phyloP scores from a whole-genome alignment of 257 asterid genomes.

The Solanum paucissectum region DNA sequence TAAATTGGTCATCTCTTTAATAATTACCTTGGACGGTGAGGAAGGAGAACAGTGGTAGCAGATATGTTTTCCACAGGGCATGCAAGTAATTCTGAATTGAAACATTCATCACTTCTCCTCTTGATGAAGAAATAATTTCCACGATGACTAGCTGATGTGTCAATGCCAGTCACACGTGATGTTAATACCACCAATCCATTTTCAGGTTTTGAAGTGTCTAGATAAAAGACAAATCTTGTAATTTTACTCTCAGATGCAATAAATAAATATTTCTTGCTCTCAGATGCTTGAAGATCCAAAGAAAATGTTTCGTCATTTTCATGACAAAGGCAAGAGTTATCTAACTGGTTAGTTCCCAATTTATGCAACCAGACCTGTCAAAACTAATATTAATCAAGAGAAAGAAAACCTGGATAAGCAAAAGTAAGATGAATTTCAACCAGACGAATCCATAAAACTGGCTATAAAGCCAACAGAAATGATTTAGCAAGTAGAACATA shows the following conservation, averaged over 20 bases:
- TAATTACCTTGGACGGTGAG: slow-evolving; percentile 79
- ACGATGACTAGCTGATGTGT: slow-evolving; percentile 83
- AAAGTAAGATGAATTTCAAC: not conserved
- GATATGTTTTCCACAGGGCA: slow-evolving; percentile 74
- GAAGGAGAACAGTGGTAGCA: slow-evolving; percentile 51
- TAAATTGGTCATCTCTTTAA: not conserved
- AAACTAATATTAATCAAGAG: slow-evolving; percentile 3
- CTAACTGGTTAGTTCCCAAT: slow-evolving; percentile 63
- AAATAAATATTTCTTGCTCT: slow-evolving; percentile 83
- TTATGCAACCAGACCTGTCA: slow-evolving; percentile 81
- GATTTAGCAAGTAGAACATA: not conserved
- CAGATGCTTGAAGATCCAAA: slow-evolving; percentile 58
- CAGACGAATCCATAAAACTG: not conserved
- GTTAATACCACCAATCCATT: slow-evolving; percentile 58
- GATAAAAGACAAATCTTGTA: slow-evolving; percentile 75
- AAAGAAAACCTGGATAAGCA: not conserved
- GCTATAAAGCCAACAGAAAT: not conserved
- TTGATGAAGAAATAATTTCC: slow-evolving; percentile 79
- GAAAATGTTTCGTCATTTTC: slow-evolving; percentile 87
- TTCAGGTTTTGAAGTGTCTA: slow-evolving; percentile 59
- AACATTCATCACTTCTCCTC: slow-evolving; percentile 75
- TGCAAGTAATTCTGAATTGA: slow-evolving; percentile 74
- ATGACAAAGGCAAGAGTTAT: slow-evolving; percentile 74
- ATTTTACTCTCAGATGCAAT: slow-evolving; percentile 74
- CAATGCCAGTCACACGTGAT: slow-evolving; percentile 62